Evolutionary conservation across 225 moss, liverwort and hornwort genomes (phyloP).

Genomic region (Bryoerythrophyllum caledonicum): DNA sequence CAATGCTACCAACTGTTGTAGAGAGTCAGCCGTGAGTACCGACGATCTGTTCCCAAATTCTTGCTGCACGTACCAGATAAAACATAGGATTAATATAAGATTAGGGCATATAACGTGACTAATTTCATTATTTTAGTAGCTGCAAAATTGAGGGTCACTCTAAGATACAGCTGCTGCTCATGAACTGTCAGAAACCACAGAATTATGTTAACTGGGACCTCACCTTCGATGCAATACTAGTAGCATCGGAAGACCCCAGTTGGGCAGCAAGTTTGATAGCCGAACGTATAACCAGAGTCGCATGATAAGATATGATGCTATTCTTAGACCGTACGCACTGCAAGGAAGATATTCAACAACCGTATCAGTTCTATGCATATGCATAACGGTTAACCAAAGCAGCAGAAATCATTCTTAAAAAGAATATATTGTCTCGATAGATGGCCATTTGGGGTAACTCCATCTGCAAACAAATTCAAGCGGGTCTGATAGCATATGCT

Average conservation of each 20-base stretch:
- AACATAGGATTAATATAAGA: conserved; percentile 3
- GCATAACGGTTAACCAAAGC: background rate
- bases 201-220: conserved; percentile 4
- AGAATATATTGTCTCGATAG: background rate
- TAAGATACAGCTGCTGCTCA: background rate
- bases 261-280: conserved; percentile 68
- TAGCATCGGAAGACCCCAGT: conserved; percentile 53
- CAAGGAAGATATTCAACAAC: conserved; percentile 15
- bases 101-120: background rate
- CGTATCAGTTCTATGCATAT: conserved; percentile 10
- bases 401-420: background rate
- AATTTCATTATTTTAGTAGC: background rate
- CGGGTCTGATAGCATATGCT: background rate
- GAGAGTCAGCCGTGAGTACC: conserved; percentile 75
- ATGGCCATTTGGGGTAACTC: background rate
- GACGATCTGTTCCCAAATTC: conserved; percentile 78
- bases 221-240: conserved; percentile 63
- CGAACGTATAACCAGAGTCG: conserved; percentile 77
- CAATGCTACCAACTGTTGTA: conserved; percentile 76
- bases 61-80: conserved; percentile 58
- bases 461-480: background rate
- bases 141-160: background rate
- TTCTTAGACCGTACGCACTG: conserved; percentile 88
- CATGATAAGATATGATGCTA: conserved; percentile 75
- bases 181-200: background rate